Evolutionary conservation across 2,329 filamentous ascomycete species (phyloP), one percentile per base, ranked within the genome.

Genomic region (Ophiosphaerella herpotricha): DNA sequence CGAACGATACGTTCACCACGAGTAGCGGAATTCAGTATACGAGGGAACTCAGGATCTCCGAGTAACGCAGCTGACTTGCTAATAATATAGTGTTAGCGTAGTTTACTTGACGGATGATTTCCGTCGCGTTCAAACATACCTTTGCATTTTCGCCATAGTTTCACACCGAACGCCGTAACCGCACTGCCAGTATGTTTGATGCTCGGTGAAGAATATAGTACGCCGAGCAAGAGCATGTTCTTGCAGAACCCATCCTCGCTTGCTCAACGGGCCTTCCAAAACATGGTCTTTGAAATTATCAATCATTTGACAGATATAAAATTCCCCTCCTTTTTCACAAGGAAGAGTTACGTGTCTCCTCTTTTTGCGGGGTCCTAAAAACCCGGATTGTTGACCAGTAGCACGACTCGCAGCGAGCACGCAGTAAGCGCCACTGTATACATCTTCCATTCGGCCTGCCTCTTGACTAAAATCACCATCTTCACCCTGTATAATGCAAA

Each of bases 151-250:
- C 0, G 53, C 48, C 8, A 58, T 47, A 0, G 58, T 64, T 37
- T 65, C 60, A 14, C 60, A 65, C 16, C 57, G 54, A 6, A 65
- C 48, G 0, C 58, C 60, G 1, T 47, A 2, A 0, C 60, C 52
- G 31, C 67, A 69, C 41, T 70, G 62, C 40, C 52, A 70, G 34
- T 69, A 69, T 2, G 57, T 58, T 34, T 70, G 66, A 7, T 45
- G 44, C 4, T 63, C 49, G 0, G 58, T 54, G 26, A 67, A 70
- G 43, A 64, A 64, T 2, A 70, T 57, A 1, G 60, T 64, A 12
- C 64, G 51, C 2, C 57, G 58, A 5, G 67, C 61, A 9, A 70
- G 48, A 2, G 61, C 66, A 18, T 59, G 54, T 36, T 68, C 63
- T 38, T 69, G 60, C 4, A 63, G 50, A 0, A 69, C 62, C 66